Conservation (phyloP, 257 asterid genomes). For the Salvia miltiorrhiza region DNA sequence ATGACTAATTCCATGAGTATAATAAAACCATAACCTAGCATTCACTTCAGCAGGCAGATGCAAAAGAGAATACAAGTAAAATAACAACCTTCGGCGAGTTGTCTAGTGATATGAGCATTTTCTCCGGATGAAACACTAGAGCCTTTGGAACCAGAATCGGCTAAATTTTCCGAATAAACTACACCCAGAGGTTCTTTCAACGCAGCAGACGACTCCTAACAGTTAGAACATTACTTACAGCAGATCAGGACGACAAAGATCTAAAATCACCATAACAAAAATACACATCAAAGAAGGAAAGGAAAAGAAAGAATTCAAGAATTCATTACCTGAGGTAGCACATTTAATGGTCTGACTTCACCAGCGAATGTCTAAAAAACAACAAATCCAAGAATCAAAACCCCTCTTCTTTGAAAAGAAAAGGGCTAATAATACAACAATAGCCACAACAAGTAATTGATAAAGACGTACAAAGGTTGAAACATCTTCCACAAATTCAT, state of each 20-base stretch:
- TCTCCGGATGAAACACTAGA: conserved; percentile 38
- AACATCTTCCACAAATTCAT: conserved; percentile 65
- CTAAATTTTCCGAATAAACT: conserved; percentile 50
- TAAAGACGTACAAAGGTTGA: conserved; percentile 63
- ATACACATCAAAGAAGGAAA: not conserved
- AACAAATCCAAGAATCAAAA: conserved; percentile 19
- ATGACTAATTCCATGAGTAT: not conserved
- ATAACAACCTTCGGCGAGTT: conserved; percentile 69
- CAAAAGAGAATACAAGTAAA: not conserved
- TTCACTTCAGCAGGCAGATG: not conserved
- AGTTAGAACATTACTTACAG: conserved; percentile 7
- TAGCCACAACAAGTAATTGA: conserved; percentile 12
- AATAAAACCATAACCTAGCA: conserved; percentile 1
- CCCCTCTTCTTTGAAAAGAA: not conserved
- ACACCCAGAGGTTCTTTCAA: conserved; percentile 64
- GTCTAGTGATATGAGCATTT: conserved; percentile 57
- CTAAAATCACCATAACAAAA: not conserved
- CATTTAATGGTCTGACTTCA: conserved; percentile 69
- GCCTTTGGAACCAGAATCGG: conserved; percentile 30
- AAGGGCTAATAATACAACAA: not conserved
- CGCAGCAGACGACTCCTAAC: conserved; percentile 57
- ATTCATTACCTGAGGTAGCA: conserved; percentile 69
- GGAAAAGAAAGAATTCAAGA: conserved; percentile 25
- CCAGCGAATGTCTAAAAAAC: conserved; percentile 62
- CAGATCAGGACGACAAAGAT: conserved; percentile 26